A percentile compares a stretch with the other conserved stretches of the same genome.
phyloP scores from a whole-genome alignment of 1,284 basidiomycete species.

The Fistulina hepatica region DNA sequence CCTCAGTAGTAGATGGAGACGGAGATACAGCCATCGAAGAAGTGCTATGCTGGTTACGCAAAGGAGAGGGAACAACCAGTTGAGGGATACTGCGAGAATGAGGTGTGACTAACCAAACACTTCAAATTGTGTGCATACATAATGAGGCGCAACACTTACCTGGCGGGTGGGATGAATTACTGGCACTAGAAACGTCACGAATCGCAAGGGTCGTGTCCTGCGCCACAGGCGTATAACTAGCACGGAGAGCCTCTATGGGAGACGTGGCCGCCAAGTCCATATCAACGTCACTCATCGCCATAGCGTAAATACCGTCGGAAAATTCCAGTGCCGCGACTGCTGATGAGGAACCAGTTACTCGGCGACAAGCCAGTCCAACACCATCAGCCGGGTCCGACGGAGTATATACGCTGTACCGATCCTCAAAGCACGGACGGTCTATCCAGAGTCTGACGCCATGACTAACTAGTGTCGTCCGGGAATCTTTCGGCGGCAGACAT shows the following conservation, averaged over 20 bases:
- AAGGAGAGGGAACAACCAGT: conserved; percentile 40
- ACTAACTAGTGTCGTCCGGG: too few species aligned
- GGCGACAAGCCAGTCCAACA: too few species aligned
- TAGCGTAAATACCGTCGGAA: conserved; percentile 49
- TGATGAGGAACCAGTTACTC: conserved; percentile 37
- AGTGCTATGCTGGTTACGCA: conserved; percentile 27
- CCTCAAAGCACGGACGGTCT: conserved; percentile 64
- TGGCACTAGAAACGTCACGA: not conserved
- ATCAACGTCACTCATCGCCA: conserved; percentile 33
- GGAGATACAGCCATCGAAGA: too few species aligned
- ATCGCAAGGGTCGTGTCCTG: not conserved
- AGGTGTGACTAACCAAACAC: conserved; percentile 4
- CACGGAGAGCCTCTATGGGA: not conserved
- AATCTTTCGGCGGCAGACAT: too few species aligned
- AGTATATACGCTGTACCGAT: conserved; percentile 41
- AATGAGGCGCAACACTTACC: not conserved
- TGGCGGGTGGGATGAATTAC: not conserved
- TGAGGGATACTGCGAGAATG: conserved; percentile 15
- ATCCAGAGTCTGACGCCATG: conserved; percentile 56
- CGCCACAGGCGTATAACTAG: not conserved
- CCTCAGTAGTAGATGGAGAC: conserved; percentile 2
- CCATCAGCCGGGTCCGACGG: conserved; percentile 24
- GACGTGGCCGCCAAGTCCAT: not conserved
- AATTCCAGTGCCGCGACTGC: conserved; percentile 69
- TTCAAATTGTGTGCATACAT: not conserved